Evolutionary conservation across 805 yeast species (phyloP).

Genomic region (Lachancea thermotolerans): DNA sequence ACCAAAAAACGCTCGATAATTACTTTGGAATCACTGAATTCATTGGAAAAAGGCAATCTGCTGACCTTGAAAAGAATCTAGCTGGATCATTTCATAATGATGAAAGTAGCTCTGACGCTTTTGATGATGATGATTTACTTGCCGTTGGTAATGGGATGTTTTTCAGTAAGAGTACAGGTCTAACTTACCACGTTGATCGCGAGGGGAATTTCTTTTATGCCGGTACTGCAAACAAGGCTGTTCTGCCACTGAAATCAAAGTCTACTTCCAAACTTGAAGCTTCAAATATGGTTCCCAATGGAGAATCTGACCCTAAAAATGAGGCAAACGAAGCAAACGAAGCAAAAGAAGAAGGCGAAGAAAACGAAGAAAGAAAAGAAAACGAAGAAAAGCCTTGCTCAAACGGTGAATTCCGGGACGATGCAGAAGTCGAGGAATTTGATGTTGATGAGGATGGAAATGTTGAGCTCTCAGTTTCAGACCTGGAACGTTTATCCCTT

Average conservation of each 20-base stretch:
- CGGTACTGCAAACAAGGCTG: slow-evolving; percentile 6
- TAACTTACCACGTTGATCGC: slow-evolving; percentile 19
- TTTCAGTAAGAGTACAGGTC: slow-evolving; percentile 17
- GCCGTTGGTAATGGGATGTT: slow-evolving; percentile 16
- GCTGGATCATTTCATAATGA: neutral
- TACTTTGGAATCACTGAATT: neutral
- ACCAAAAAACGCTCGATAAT: neutral
- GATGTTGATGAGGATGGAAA: slow-evolving; percentile 21
- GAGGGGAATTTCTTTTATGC: slow-evolving; percentile 25
- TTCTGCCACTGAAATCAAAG: neutral
- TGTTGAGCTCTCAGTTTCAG: slow-evolving; percentile 7
- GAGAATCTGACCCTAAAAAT: neutral
- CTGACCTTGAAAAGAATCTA: slow-evolving; percentile 4
- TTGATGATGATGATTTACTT: slow-evolving; percentile 12
- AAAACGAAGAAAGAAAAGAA: neutral
- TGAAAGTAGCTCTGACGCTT: slow-evolving; percentile 1
- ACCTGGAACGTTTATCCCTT: slow-evolving; percentile 2
- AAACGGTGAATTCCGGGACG: slow-evolving; percentile 8
- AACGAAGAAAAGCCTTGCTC: neutral
- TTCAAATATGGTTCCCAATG: neutral
- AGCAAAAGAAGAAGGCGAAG: neutral
- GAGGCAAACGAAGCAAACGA: neutral
- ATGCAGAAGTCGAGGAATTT: slow-evolving; percentile 12
- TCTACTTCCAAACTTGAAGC: neutral
- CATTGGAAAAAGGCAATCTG: neutral